Evolutionary conservation across 208 protist species (phyloP), one percentile per base, ranked within the genome.

Genomic region (Crithidia sp.): DNA sequence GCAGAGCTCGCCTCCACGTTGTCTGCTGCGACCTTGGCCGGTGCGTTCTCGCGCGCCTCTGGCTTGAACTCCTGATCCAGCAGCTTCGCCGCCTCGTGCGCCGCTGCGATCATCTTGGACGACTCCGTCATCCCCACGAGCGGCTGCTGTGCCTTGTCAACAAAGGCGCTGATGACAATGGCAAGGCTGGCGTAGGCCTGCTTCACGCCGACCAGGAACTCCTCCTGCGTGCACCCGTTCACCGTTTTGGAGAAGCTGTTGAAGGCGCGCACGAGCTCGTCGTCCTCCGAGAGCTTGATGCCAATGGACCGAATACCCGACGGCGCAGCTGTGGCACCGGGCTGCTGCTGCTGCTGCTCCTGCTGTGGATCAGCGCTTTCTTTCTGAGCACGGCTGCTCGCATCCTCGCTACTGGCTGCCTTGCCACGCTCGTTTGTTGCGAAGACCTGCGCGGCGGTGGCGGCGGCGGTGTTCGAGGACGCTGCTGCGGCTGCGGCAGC

Each of bases 181-280:
- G 81, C 85, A 5, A 86, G 57, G 19, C 83, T 78, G 60, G 84
- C 81, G 79, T 96, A 96, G 5, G 86, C 83, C 68, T 96, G 89
- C 62, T 88, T 78, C 56, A 71, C 82, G 16, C 91, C 91, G 7
- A 80, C 40, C 9, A 93, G 40, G 53, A 96, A 89, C 58, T 92
- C 88, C 10, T 84, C 80, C 43, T 76, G 69, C 43, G 71, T 85
- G 61, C 88, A 93, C 8, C 77, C 83, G 52, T 80, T 82, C 3
- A 83, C 77, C 13, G 58, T 56, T 12, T 76, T 61, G 5, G 86
- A 65, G 70, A 88, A 95, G 62, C 45, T 73, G 37, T 88, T 78
- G 78, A 85, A 94, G 28, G 85, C 82, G 54, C 72, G 75, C 36
- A 82, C 68, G 7, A 77, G 59, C 72, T 79, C 76, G 44, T 81